These are phyloP conservation scores for Pseudogymnoascus verrucosus DNA, from an alignment of 2,329 filamentous ascomycete genomes.

Conservation along the genomic window DNA sequence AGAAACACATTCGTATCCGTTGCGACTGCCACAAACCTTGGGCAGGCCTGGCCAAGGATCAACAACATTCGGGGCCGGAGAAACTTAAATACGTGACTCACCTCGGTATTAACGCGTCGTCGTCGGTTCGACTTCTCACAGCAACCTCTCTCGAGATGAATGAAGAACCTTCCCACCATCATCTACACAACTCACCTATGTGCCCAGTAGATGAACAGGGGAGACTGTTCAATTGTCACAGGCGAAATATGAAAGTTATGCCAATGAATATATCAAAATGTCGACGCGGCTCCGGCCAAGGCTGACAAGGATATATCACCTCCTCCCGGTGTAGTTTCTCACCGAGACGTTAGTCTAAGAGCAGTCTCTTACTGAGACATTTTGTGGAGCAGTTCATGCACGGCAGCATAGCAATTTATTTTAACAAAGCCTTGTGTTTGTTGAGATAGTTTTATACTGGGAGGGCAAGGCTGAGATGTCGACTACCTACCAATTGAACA, in stretches of 20 bases:
- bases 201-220: not conserved
- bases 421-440: not conserved
- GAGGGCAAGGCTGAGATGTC: not conserved
- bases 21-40: not conserved
- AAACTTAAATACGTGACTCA: not conserved
- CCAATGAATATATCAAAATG: not conserved
- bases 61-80: not conserved
- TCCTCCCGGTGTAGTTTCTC: not conserved
- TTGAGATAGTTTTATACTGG: not conserved
- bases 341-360: not conserved
- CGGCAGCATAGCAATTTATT: not conserved
- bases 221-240: not conserved
- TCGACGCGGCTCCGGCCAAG: not conserved
- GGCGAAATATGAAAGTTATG: not conserved
- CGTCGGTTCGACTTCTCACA: not conserved
- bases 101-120: not conserved
- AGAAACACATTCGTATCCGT: not conserved
- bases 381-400: not conserved
- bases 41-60: not conserved
- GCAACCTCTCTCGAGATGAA: not conserved
- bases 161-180: not conserved
- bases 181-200: not conserved
- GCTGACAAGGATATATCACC: not conserved
- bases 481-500: not conserved
- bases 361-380: not conserved